Evolutionary conservation across 257 asterid species (phyloP).

Genomic region (Nicotiana knightiana): DNA sequence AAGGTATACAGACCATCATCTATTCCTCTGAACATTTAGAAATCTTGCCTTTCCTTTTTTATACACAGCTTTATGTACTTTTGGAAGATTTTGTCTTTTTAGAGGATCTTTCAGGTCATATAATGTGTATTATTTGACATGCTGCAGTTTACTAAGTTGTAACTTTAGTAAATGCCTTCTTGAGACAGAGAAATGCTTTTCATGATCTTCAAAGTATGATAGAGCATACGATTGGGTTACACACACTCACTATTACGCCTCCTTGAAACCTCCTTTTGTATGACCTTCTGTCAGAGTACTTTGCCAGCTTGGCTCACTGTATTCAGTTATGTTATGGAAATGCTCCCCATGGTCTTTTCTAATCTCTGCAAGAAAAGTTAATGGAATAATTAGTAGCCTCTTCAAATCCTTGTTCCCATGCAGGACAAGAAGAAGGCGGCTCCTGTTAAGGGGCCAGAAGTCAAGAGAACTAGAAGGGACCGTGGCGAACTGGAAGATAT

Average conservation of each 20-base stretch:
- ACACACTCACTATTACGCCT: not conserved
- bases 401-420: conserved; percentile 5
- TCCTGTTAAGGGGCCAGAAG: conserved; percentile 78
- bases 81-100: not conserved
- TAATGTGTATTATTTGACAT: not conserved
- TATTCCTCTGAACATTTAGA: not conserved
- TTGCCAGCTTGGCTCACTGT: not conserved
- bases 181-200: not conserved
- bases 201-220: not conserved
- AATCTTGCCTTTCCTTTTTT: not conserved
- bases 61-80: not conserved
- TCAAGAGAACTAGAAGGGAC: conserved; percentile 93
- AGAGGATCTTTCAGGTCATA: not conserved
- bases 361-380: not conserved
- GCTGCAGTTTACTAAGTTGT: not conserved
- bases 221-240: not conserved
- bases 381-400: not conserved
- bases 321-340: not conserved
- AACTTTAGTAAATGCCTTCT: not conserved
- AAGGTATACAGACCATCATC: conserved; percentile 35
- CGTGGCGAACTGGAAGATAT: conserved; percentile 95
- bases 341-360: not conserved
- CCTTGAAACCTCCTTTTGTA: not conserved
- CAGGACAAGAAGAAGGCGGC: conserved; percentile 89
- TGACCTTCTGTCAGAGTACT: not conserved